Evolutionary conservation across 208 protist genomes (phyloP).

Genomic region (Angomonas ambiguus): DNA sequence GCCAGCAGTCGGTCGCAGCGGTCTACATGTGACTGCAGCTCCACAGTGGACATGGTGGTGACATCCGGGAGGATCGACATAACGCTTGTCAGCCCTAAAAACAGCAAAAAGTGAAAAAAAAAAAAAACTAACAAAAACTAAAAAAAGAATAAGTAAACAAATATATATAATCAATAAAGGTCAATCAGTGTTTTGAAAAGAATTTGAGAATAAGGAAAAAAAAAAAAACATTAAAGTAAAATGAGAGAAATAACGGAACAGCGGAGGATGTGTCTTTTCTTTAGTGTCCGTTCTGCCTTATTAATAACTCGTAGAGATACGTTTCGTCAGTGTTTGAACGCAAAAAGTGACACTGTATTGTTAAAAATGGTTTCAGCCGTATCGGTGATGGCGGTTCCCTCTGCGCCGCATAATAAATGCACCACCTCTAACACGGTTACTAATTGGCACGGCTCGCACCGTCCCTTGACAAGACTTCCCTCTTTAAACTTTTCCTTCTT

Average conservation of each 20-base stretch:
- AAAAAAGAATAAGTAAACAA: too few species aligned
- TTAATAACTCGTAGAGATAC: too few species aligned
- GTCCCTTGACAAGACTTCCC: slow-evolving; percentile 58
- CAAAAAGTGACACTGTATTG: slow-evolving; percentile 61
- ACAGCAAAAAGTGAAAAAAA: neutral
- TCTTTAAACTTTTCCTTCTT: slow-evolving; percentile 70
- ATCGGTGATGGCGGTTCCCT: slow-evolving; percentile 38
- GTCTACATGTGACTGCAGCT: slow-evolving; percentile 45
- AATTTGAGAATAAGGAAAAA: slow-evolving; percentile 8
- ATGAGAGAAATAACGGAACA: slow-evolving; percentile 2
- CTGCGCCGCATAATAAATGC: slow-evolving; percentile 48
- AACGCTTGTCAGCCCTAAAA: neutral
- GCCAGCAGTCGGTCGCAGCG: slow-evolving; percentile 60
- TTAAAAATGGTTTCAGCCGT: slow-evolving; percentile 35
- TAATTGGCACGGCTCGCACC: slow-evolving; percentile 66
- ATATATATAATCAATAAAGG: too few species aligned
- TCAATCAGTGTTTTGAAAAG: neutral
- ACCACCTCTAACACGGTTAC: slow-evolving; percentile 63
- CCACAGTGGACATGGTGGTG: slow-evolving; percentile 20
- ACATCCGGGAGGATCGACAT: slow-evolving; percentile 19
- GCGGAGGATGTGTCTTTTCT: too few species aligned
- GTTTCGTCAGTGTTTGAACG: slow-evolving; percentile 23
- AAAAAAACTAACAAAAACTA: slow-evolving; percentile 5
- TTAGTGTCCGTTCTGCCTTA: too few species aligned
- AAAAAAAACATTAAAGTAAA: slow-evolving; percentile 14